phyloP scores from a whole-genome alignment of 2,329 filamentous ascomycete species.

The Mycosphaerelloides madeirae region DNA sequence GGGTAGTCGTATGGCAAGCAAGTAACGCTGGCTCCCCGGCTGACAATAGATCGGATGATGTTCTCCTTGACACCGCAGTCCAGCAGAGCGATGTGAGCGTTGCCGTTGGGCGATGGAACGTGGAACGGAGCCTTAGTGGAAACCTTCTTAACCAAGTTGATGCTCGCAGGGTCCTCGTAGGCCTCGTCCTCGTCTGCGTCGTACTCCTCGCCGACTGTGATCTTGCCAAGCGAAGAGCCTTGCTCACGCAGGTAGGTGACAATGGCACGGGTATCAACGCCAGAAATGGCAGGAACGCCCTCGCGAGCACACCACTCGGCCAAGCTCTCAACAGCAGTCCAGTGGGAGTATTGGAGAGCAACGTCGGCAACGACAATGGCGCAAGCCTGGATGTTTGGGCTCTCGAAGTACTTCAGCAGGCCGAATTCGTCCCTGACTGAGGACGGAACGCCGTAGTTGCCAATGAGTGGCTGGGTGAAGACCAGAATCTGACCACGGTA shows the following conservation, averaged over 20 bases:
- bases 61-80: conserved; percentile 99
- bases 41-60: conserved; percentile 90
- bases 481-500: conserved; percentile 89
- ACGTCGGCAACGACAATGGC: conserved; percentile 95
- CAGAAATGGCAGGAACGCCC: conserved; percentile 91
- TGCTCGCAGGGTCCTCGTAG: conserved; percentile 89
- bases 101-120: conserved; percentile 75
- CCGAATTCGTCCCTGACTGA: conserved; percentile 79
- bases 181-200: conserved; percentile 97
- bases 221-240: conserved; percentile 90
- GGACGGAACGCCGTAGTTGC: conserved; percentile 96
- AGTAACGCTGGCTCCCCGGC: conserved; percentile 85
- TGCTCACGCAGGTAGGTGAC: conserved; percentile 94
- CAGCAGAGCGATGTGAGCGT: conserved; percentile 86
- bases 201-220: conserved; percentile 94
- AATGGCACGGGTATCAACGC: conserved; percentile 93
- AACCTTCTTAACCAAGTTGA: conserved; percentile 92
- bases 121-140: conserved; percentile 98
- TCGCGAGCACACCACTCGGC: conserved; percentile 93
- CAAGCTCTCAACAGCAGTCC: conserved; percentile 94
- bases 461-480: conserved; percentile 95
- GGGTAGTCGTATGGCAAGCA: conserved; percentile 96
- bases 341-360: conserved; percentile 91
- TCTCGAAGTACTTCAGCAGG: conserved; percentile 96
- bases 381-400: conserved; percentile 91